Percentiles rank a stretch among this genome's conserved stretches.
Evolutionary conservation across 2,329 filamentous ascomycete genomes (phyloP).

Genomic region (Annulohypoxylon truncatum): DNA sequence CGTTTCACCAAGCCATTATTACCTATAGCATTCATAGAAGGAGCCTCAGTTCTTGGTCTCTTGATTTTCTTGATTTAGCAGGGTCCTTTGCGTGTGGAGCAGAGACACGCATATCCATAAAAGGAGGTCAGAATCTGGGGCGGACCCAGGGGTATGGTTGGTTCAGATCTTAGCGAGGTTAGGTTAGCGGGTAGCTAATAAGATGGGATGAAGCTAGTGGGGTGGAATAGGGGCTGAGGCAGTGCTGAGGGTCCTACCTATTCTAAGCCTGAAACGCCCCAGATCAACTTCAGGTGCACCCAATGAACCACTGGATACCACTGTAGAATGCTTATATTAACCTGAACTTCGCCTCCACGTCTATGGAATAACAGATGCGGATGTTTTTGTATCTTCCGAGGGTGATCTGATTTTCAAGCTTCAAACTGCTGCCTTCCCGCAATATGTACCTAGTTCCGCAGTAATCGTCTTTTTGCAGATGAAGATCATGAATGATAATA

Average conservation of each 20-base stretch:
- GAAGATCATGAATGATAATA: background rate
- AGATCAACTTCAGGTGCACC: background rate
- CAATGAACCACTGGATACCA: background rate
- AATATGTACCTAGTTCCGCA: background rate
- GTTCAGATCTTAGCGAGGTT: constrained; percentile 1
- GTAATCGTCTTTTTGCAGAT: background rate
- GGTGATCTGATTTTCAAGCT: background rate
- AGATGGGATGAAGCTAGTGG: background rate
- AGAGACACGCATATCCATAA: background rate
- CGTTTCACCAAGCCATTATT: background rate
- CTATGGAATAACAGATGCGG: background rate
- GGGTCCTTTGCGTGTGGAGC: background rate
- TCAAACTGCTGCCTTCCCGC: background rate
- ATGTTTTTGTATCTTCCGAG: background rate
- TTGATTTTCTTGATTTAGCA: background rate
- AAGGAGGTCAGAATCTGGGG: background rate
- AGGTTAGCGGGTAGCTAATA: background rate
- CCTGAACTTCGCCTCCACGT: background rate
- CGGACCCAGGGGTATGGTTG: background rate
- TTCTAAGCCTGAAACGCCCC: background rate
- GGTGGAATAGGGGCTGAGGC: constrained; percentile 6
- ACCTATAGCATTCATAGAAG: constrained; percentile 5
- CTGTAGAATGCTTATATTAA: background rate
- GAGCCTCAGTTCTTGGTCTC: constrained; percentile 6
- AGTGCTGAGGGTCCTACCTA: constrained; percentile 2